Percentiles rank a stretch among this genome's conserved stretches.
Conservation (phyloP, 306 rosid genomes). For the Dalbergia oliveri region DNA sequence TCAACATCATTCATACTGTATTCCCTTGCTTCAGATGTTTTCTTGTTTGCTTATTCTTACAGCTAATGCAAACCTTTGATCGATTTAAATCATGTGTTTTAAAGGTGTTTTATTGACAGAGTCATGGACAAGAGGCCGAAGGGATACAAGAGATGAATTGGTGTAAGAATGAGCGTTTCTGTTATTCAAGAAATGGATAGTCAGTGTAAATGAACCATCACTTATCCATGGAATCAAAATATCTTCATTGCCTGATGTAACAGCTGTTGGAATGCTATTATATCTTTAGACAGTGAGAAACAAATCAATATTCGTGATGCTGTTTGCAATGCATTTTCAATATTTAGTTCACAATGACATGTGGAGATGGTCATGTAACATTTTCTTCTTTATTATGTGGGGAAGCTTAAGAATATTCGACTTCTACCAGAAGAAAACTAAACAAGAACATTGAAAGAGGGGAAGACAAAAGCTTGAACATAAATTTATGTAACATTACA, state of each 20-base stretch:
- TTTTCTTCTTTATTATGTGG: not conserved
- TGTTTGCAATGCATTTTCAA: constrained; percentile 14
- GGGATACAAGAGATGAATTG: constrained; percentile 27
- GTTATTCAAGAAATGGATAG: constrained; percentile 23
- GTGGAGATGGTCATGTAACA: constrained; percentile 15
- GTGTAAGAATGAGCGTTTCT: constrained; percentile 24
- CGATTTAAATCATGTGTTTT: constrained; percentile 33
- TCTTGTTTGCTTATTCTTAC: constrained; percentile 11
- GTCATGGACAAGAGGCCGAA: constrained; percentile 11
- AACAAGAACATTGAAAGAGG: not conserved
- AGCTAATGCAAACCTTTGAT: constrained; percentile 28
- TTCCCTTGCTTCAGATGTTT: constrained; percentile 34
- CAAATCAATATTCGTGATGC: constrained; percentile 21
- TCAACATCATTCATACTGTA: constrained; percentile 44
- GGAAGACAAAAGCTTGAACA: constrained; percentile 18
- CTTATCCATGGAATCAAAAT: constrained; percentile 28
- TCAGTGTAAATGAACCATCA: constrained; percentile 31
- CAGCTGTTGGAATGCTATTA: constrained; percentile 26
- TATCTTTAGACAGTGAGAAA: constrained; percentile 6
- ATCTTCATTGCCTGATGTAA: constrained; percentile 23
- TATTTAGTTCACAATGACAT: constrained; percentile 23
- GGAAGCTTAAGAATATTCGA: constrained; percentile 21
- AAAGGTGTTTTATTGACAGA: constrained; percentile 35
- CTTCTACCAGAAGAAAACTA: not conserved
- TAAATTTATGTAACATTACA: constrained; percentile 6